These are phyloP conservation scores for Phytophthora hybrid DNA, from an alignment of 352 stramenopile species.

Conservation along the genomic window DNA sequence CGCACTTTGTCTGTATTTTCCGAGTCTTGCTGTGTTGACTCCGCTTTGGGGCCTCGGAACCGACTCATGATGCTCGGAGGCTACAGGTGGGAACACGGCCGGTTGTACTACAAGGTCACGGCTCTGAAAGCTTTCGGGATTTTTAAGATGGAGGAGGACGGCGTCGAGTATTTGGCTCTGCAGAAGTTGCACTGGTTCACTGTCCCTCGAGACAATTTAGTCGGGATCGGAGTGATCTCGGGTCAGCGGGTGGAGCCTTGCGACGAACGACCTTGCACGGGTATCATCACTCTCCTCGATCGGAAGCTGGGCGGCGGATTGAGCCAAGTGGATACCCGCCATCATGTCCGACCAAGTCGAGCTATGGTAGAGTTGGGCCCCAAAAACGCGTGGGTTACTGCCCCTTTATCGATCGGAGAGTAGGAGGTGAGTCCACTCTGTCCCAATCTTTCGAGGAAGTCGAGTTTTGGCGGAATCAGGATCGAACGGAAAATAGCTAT, in stretches of 20 bases:
- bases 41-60: conserved; percentile 6
- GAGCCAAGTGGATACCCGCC: background rate
- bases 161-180: conserved; percentile 14
- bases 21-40: conserved; percentile 21
- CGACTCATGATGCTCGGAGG: conserved; percentile 13
- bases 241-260: background rate
- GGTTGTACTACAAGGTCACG: conserved; percentile 12
- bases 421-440: no score
- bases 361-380: background rate
- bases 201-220: conserved; percentile 17
- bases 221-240: conserved; percentile 6
- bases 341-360: background rate
- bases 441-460: no score
- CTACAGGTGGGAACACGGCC: conserved; percentile 7
- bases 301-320: background rate
- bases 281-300: conserved; percentile 1
- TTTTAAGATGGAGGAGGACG: conserved; percentile 13
- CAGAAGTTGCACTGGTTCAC: conserved; percentile 16
- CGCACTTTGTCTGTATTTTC: conserved; percentile 7
- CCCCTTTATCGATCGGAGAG: background rate
- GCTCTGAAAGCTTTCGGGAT: conserved; percentile 17
- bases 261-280: conserved; percentile 2
- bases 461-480: no score
- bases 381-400: background rate
- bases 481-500: no score